Evolutionary conservation across 176 grass and related monocot genomes (phyloP).

Genomic region (Tuctoria greenei): DNA sequence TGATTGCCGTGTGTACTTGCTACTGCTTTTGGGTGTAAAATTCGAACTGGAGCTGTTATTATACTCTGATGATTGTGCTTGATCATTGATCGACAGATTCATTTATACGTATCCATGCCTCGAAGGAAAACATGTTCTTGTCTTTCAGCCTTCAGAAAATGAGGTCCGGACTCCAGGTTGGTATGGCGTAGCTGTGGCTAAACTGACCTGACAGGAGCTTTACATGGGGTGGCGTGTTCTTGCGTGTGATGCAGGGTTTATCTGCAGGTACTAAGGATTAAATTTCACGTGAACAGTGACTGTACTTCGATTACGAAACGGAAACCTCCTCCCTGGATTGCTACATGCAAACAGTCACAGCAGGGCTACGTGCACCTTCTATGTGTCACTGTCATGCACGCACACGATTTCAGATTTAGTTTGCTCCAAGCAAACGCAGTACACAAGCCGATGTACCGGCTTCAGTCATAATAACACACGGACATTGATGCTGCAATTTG

Average conservation of each 20-base stretch:
- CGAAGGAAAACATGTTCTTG: not conserved
- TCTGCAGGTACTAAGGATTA: not conserved
- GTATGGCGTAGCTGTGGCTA: not conserved
- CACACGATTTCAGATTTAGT: not conserved
- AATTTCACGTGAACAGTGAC: not conserved
- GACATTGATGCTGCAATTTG: not conserved
- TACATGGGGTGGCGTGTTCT: not conserved
- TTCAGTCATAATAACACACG: not conserved
- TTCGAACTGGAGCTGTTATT: not conserved
- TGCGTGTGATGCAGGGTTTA: conserved; percentile 27
- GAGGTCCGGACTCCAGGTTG: not conserved
- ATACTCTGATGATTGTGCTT: not conserved
- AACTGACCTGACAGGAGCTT: not conserved
- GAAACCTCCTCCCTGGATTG: not conserved
- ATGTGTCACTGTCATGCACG: not conserved
- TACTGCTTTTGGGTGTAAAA: not conserved
- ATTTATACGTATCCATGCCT: not conserved
- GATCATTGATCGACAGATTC: not conserved
- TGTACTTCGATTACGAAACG: not conserved
- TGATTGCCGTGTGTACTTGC: not conserved
- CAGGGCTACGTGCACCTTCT: not conserved
- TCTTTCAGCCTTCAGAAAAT: not conserved
- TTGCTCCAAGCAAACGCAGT: conserved; percentile 6
- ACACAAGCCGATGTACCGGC: not conserved
- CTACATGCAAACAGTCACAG: conserved; percentile 5